Evolutionary conservation across 805 yeast species (phyloP).

Genomic region (Wickerhamomyces subpelliculosus): DNA sequence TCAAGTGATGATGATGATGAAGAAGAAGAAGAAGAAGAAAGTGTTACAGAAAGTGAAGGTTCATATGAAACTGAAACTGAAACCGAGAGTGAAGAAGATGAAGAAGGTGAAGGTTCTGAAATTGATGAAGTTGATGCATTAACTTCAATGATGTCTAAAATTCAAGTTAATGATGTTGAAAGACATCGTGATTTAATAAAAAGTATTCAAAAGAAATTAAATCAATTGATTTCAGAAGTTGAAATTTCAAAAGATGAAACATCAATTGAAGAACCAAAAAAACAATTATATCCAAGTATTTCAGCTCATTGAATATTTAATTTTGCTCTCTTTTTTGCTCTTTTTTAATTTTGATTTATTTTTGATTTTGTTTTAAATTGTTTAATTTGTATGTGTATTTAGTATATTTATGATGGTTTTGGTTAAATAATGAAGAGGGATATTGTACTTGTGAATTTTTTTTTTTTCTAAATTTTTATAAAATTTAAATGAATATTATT

Average conservation of each 20-base stretch:
- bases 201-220: conserved; percentile 12
- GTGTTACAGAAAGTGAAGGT: conserved; percentile 1
- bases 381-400: too few relatives aligned
- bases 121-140: conserved; percentile 9
- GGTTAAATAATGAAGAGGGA: too few relatives aligned
- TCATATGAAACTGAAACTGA: conserved; percentile 7
- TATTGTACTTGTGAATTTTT: too few relatives aligned
- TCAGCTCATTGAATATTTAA: conserved; percentile 6
- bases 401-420: too few relatives aligned
- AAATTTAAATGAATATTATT: too few relatives aligned
- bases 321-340: neutral
- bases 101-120: conserved; percentile 4
- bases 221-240: conserved; percentile 7
- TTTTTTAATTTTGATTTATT: neutral
- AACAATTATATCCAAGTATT: conserved; percentile 15
- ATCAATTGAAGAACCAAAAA: conserved; percentile 1
- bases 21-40: too few relatives aligned
- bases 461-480: too few relatives aligned
- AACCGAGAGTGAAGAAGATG: conserved; percentile 11
- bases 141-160: neutral
- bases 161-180: conserved; percentile 2
- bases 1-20: conserved; percentile 2
- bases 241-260: conserved; percentile 1
- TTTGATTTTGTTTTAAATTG: too few relatives aligned
- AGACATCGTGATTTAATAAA: conserved; percentile 16